Percentiles rank a stretch among this genome's conserved stretches.
Conservation (phyloP, 345 rosid species). For the Citrus hindsii region DNA sequence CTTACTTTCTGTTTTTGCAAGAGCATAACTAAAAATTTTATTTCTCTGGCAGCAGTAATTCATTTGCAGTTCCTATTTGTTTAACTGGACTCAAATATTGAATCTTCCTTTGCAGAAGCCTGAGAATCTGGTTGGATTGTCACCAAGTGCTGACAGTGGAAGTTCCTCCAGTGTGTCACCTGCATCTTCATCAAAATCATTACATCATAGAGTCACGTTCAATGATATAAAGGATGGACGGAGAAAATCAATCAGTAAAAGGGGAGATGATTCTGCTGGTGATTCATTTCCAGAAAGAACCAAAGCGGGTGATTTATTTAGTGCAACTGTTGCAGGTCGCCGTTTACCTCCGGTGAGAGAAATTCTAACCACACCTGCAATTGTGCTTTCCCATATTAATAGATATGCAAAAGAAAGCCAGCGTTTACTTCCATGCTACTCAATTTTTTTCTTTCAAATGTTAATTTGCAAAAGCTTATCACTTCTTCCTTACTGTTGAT, state of each 20-base stretch:
- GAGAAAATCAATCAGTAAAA: slow-evolving; percentile 57
- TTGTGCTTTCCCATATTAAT: background rate
- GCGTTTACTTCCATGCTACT: background rate
- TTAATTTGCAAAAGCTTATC: background rate
- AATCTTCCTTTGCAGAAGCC: slow-evolving; percentile 56
- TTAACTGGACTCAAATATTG: slow-evolving; percentile 6
- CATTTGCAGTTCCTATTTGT: background rate
- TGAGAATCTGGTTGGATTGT: slow-evolving; percentile 52
- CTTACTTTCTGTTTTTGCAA: background rate
- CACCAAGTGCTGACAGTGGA: slow-evolving; percentile 51
- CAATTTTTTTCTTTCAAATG: background rate
- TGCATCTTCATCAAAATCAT: slow-evolving; percentile 60
- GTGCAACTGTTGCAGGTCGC: slow-evolving; percentile 51
- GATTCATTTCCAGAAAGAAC: slow-evolving; percentile 66
- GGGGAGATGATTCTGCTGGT: slow-evolving; percentile 39
- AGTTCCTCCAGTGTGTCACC: slow-evolving; percentile 61
- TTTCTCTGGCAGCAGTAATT: background rate
- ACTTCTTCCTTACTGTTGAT: background rate
- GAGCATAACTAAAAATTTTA: background rate
- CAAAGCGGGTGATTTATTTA: slow-evolving; percentile 69
- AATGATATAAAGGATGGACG: slow-evolving; percentile 36
- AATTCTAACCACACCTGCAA: slow-evolving; percentile 7
- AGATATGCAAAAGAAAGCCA: background rate
- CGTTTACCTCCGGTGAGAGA: slow-evolving; percentile 55
- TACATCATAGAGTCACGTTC: slow-evolving; percentile 37